Evolutionary conservation across 2,329 filamentous ascomycete species (phyloP).

Genomic region (Fusarium longipes): DNA sequence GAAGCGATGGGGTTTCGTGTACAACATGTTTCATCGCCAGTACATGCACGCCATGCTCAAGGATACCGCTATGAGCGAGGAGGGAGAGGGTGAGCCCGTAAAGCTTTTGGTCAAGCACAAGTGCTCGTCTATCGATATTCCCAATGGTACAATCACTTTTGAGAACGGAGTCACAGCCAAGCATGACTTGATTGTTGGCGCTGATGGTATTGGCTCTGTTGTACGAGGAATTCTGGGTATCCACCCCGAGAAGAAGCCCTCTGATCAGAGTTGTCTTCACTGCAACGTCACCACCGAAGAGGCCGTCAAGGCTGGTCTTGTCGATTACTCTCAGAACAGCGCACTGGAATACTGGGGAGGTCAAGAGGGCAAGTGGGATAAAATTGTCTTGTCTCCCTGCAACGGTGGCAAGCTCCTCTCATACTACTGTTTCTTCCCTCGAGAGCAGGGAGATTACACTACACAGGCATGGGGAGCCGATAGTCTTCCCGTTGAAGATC

Average conservation of each 20-base stretch:
- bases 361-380: conserved; percentile 70
- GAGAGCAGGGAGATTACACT: conserved; percentile 60
- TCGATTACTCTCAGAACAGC: conserved; percentile 69
- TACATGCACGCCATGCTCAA: conserved; percentile 76
- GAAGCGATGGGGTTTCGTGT: conserved; percentile 71
- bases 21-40: conserved; percentile 77
- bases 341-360: conserved; percentile 79
- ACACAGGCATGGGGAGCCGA: conserved; percentile 69
- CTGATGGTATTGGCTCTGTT: conserved; percentile 75
- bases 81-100: conserved; percentile 66
- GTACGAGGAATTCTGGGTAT: conserved; percentile 73
- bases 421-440: conserved; percentile 77
- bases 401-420: conserved; percentile 73
- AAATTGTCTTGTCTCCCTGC: conserved; percentile 77
- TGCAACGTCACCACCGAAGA: conserved; percentile 72
- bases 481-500: conserved; percentile 64
- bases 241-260: conserved; percentile 66
- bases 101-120: conserved; percentile 67
- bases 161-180: conserved; percentile 60
- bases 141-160: conserved; percentile 63
- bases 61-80: conserved; percentile 66
- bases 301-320: conserved; percentile 68
- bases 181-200: conserved; percentile 72
- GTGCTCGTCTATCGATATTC: conserved; percentile 64
- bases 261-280: conserved; percentile 71